Percentiles rank a stretch among this genome's conserved stretches.
Evolutionary conservation across 192 early-diverging fungal genomes (phyloP).

Genomic region (Lobosporangium transversale): DNA sequence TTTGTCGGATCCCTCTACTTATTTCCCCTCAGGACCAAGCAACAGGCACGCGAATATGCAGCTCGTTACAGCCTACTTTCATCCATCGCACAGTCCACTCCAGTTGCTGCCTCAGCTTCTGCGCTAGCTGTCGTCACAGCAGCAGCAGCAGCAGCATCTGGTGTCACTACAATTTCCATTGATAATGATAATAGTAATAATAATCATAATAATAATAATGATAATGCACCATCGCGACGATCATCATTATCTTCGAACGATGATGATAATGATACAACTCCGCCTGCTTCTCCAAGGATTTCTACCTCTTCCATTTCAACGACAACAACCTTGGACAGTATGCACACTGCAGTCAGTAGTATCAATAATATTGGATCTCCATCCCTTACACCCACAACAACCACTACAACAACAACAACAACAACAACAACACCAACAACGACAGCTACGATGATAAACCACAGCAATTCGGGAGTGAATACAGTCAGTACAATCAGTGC

Average conservation of each 20-base stretch:
- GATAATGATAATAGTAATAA: too few species aligned
- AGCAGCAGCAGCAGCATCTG: neutral
- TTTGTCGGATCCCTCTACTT: conserved; percentile 73
- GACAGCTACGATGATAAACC: too few species aligned
- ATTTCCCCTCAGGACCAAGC: conserved; percentile 35
- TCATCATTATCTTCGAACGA: too few species aligned
- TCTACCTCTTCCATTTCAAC: conserved; percentile 14
- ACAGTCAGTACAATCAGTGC: too few species aligned
- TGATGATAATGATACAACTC: neutral
- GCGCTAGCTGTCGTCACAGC: conserved; percentile 5
- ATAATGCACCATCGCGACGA: neutral
- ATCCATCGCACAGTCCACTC: neutral
- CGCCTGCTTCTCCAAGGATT: conserved; percentile 18
- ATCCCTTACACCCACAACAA: neutral
- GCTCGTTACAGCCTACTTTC: conserved; percentile 13
- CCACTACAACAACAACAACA: too few species aligned
- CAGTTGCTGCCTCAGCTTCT: neutral
- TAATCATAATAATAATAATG: too few species aligned
- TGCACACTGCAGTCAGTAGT: neutral
- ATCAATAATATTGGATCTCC: conserved; percentile 2
- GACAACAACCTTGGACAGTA: neutral
- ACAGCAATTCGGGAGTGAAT: too few species aligned
- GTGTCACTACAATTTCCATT: neutral
- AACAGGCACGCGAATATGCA: conserved; percentile 15
- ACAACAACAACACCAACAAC: too few species aligned